These are phyloP conservation scores for Panicum virgatum DNA, from an alignment of 202 grass and related monocot genomes.

Conservation along the genomic window DNA sequence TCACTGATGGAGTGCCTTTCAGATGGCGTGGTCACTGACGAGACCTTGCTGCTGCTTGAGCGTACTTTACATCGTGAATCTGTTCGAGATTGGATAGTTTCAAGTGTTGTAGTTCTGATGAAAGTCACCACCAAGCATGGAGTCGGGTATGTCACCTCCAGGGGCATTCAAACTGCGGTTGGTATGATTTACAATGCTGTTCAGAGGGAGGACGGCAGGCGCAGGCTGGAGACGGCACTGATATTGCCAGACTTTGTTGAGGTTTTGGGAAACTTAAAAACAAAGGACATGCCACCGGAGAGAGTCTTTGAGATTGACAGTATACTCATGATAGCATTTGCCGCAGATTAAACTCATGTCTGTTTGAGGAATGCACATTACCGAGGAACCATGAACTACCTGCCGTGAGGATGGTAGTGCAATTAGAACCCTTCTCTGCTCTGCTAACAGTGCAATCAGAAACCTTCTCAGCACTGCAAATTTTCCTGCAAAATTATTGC, in stretches of 20 bases:
- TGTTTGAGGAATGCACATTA: not conserved
- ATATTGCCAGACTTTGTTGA: not conserved
- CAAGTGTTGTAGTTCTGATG: not conserved
- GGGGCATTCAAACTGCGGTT: not conserved
- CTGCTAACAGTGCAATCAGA: not conserved
- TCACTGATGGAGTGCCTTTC: slow-evolving; percentile 1
- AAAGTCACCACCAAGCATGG: not conserved
- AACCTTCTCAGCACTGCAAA: not conserved
- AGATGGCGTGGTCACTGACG: not conserved
- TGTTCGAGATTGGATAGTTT: not conserved
- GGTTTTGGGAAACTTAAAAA: not conserved
- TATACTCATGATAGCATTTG: not conserved
- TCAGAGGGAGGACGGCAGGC: not conserved
- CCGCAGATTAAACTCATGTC: not conserved
- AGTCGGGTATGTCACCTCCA: not conserved
- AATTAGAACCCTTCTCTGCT: not conserved
- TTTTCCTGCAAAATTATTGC: not conserved
- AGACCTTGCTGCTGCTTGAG: slow-evolving; percentile 21
- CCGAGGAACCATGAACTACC: too few relatives aligned
- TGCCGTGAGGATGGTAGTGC: not conserved
- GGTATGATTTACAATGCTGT: not conserved
- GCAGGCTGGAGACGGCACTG: not conserved
- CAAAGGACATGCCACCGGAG: not conserved
- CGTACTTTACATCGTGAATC: not conserved
- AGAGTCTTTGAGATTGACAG: not conserved